These are phyloP conservation scores for Lactarius evosmus DNA, from an alignment of 768 basidiomycete genomes.

Conservation along the genomic window DNA sequence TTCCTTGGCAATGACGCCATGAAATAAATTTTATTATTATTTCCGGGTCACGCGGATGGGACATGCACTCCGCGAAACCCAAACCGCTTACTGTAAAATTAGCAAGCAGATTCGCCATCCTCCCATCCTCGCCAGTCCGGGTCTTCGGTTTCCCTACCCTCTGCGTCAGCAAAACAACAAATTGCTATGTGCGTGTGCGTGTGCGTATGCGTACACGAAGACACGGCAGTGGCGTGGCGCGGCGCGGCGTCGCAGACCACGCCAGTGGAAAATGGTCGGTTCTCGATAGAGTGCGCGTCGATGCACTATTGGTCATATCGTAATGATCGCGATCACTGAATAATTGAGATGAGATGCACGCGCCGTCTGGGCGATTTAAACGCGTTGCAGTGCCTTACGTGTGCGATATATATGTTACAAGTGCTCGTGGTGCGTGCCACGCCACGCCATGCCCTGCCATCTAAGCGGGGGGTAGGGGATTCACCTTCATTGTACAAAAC, in stretches of 20 bases:
- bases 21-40: not conserved
- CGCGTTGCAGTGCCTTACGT: not conserved
- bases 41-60: not conserved
- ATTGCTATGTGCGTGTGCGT: no score
- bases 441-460: no score
- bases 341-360: not conserved
- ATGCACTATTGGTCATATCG: not conserved
- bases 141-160: not conserved
- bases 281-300: not conserved
- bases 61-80: not conserved
- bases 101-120: not conserved
- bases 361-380: not conserved
- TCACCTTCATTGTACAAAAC: no score
- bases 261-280: not conserved
- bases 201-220: no score
- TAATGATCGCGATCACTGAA: not conserved
- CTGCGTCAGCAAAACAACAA: not conserved
- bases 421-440: no score
- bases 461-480: no score
- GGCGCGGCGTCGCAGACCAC: not conserved
- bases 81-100: not conserved
- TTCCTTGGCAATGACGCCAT: not conserved
- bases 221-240: not conserved
- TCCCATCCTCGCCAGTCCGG: no score
- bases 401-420: no score